Percentiles rank a stretch among this genome's conserved stretches.
phyloP scores from a whole-genome alignment of 495 filamentous ascomycete species.

The Xylona heveae region DNA sequence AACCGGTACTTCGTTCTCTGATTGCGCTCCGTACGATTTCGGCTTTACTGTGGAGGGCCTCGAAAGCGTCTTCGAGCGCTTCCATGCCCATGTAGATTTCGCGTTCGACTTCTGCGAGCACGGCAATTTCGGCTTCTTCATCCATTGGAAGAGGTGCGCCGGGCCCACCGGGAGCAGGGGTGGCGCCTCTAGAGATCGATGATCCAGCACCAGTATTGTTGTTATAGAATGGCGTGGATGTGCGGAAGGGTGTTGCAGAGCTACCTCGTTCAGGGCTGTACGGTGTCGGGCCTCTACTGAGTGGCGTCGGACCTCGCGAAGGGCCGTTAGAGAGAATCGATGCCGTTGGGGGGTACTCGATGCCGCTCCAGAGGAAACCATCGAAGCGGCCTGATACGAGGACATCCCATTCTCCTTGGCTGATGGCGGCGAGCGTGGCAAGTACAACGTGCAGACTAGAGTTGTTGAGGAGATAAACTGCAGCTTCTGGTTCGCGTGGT shows the following conservation, averaged over 20 bases:
- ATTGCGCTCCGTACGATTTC: constrained; percentile 61
- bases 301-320: constrained; percentile 3
- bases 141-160: constrained; percentile 63
- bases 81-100: constrained; percentile 92
- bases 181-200: constrained; percentile 2
- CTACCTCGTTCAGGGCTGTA: no score
- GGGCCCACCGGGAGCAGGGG: constrained; percentile 1
- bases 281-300: background rate
- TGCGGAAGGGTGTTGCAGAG: constrained; percentile 7
- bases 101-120: constrained; percentile 74
- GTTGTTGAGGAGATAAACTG: constrained; percentile 76
- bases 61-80: constrained; percentile 83
- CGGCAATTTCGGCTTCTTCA: constrained; percentile 83
- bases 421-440: constrained; percentile 70
- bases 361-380: constrained; percentile 85
- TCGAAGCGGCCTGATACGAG: constrained; percentile 91
- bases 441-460: constrained; percentile 65
- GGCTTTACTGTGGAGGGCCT: constrained; percentile 69
- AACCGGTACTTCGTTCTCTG: constrained; percentile 55
- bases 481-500: constrained; percentile 67
- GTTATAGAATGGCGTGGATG: constrained; percentile 14
- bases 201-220: background rate
- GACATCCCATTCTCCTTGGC: constrained; percentile 83
- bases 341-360: background rate
- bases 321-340: constrained; percentile 8